These are phyloP conservation scores for Boletus rubropictus DNA, from an alignment of 768 basidiomycete species.

Conservation along the genomic window DNA sequence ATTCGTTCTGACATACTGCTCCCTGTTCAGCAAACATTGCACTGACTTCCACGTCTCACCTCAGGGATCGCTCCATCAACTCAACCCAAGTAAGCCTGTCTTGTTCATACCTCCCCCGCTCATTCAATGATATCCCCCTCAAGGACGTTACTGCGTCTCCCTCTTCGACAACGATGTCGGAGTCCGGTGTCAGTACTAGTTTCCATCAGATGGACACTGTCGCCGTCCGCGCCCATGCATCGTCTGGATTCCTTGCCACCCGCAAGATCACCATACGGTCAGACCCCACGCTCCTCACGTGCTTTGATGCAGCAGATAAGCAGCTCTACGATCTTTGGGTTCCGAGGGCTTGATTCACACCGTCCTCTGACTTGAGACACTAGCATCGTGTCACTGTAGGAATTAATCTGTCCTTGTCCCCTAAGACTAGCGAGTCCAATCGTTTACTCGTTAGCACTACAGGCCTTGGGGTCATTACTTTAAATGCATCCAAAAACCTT, in stretches of 20 bases:
- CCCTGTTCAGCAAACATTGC: constrained; percentile 3
- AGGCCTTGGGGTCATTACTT: too few species aligned
- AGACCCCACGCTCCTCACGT: constrained; percentile 63
- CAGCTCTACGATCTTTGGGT: constrained; percentile 78
- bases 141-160: constrained; percentile 21
- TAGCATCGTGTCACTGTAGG: neutral
- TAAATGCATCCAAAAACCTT: too few species aligned
- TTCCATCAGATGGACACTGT: constrained; percentile 18
- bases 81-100: constrained; percentile 12
- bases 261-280: constrained; percentile 48
- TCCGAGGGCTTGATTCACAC: constrained; percentile 30
- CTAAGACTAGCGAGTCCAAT: neutral
- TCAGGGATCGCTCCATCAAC: constrained; percentile 11
- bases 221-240: constrained; percentile 15
- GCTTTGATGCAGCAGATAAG: constrained; percentile 70
- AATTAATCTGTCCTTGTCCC: neutral
- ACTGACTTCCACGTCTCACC: constrained; percentile 9
- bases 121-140: neutral
- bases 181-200: constrained; percentile 20
- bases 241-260: constrained; percentile 23
- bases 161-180: constrained; percentile 31
- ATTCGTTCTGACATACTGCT: neutral
- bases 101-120: neutral
- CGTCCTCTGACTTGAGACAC: neutral
- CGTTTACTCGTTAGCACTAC: neutral